A percentile compares a stretch with the other conserved stretches of the same genome.
Conservation (phyloP, 2,329 filamentous ascomycete species). For the Apiospora phragmitis region DNA sequence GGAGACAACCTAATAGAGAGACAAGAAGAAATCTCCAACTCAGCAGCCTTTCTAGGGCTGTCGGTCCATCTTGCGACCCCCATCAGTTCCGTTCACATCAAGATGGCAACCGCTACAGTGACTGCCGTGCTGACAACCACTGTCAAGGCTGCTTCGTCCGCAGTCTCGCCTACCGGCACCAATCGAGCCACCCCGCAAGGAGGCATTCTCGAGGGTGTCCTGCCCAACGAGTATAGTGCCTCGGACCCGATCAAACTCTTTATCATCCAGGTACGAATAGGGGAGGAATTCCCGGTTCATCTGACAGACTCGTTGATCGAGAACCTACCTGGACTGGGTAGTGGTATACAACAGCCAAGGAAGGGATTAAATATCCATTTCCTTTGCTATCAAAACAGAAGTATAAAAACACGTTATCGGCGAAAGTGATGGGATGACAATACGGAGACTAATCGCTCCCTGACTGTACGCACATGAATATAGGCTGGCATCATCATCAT, state of each 20-base stretch:
- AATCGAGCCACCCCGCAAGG: conserved; percentile 41
- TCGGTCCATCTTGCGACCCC: not conserved
- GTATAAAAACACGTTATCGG: not conserved
- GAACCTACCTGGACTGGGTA: not conserved
- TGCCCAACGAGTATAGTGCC: conserved; percentile 67
- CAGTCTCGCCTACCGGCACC: conserved; percentile 30
- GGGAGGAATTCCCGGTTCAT: not conserved
- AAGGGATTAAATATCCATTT: not conserved
- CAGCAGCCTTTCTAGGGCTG: too few species aligned
- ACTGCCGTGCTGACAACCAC: conserved; percentile 23
- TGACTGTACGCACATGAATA: not conserved
- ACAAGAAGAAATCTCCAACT: not conserved
- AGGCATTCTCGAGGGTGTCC: conserved; percentile 70
- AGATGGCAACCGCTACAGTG: conserved; percentile 19
- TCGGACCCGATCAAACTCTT: conserved; percentile 75
- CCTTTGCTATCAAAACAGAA: not conserved
- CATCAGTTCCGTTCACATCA: not conserved
- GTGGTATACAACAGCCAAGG: not conserved
- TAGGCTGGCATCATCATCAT: conserved; percentile 72
- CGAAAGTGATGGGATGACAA: not conserved
- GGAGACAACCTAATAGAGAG: not conserved
- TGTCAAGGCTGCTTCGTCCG: conserved; percentile 27
- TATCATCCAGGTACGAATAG: conserved; percentile 63
- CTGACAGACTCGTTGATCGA: not conserved
- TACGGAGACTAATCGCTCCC: not conserved